Base-by-base conservation (phyloP, 495 filamentous ascomycete genomes). In the Trichoderma erinaceum region DNA sequence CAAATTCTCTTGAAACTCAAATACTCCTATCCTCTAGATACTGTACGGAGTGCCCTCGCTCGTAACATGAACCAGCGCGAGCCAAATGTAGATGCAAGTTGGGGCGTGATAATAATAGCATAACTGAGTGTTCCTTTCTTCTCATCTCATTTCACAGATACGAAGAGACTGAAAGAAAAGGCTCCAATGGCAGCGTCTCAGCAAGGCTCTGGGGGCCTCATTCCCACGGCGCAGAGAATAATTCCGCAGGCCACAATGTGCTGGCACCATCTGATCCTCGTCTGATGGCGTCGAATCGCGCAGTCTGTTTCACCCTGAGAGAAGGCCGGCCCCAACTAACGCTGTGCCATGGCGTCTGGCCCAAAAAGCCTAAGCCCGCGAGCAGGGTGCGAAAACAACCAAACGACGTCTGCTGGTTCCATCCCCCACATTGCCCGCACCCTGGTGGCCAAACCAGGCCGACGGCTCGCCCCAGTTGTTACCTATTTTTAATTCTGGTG, bases 381-480 rank as follows among this genome's bases (percentile, higher is more conserved):
- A 7, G 4, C 27, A 61, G 56, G 56, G 56, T 61, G 27, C 13
- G 56, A 61, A 61, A 61, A 32, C 29, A 29, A 29, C 29, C 29
- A 29, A 25, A 61, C 48, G 25, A 61, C 56, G 56, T 11, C 27
- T 61, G 29, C 29, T 29, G 56, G 56, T 61, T 23, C 56, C 56
- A 21, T 61, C 56, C 56, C 56, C 56, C 56, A 61, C 56, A 61
- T 25, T 12, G 10, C 23, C n/a, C 27, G 50, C 23, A 61, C 56
- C 56, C 56, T 61, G 27, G 25, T 61, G 23, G 56, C 56, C 35
- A 48, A 61, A 29, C 56, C 56, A 61, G 27, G 56, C 23, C 56
- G 56, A 61, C 56, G 56, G 56, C 56, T 61, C 56, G 56, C 56
- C 56, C 56, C 56, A 61, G 56, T 61, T 61, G 56, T 61, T 61